These are phyloP conservation scores for Clarireedia paspali DNA, from an alignment of 2,329 filamentous ascomycete genomes.

Conservation along the genomic window DNA sequence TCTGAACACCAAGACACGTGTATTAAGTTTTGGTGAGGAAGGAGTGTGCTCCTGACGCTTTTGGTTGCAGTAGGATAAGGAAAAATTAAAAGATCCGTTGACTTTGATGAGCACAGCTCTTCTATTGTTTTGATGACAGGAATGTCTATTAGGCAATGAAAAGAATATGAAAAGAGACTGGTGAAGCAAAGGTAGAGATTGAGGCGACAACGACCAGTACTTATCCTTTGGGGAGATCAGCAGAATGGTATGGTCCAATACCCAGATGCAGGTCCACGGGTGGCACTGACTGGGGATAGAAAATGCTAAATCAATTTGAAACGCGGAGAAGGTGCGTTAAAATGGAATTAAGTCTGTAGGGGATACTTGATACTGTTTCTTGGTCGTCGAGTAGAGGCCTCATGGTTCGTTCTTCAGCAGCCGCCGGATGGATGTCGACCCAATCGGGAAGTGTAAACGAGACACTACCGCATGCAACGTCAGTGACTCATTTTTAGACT, in stretches of 20 bases:
- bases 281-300: background rate
- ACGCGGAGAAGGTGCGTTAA: slow-evolving; percentile 21
- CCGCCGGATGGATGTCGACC: slow-evolving; percentile 17
- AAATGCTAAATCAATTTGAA: slow-evolving; percentile 22
- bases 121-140: slow-evolving; percentile 22
- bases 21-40: slow-evolving; percentile 21
- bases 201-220: slow-evolving; percentile 15
- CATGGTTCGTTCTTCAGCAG: slow-evolving; percentile 28
- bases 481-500: slow-evolving; percentile 29
- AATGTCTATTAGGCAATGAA: slow-evolving; percentile 22
- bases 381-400: slow-evolving; percentile 26
- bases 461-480: slow-evolving; percentile 22
- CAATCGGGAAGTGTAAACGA: slow-evolving; percentile 12
- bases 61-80: slow-evolving; percentile 15
- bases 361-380: slow-evolving; percentile 25
- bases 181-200: slow-evolving; percentile 13
- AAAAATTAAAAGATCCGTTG: slow-evolving; percentile 24
- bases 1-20: slow-evolving; percentile 22
- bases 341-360: slow-evolving; percentile 9
- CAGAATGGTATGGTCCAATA: slow-evolving; percentile 7
- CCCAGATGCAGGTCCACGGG: background rate
- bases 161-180: slow-evolving; percentile 22
- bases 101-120: slow-evolving; percentile 24
- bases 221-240: slow-evolving; percentile 23
- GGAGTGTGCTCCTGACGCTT: slow-evolving; percentile 27